Evolutionary conservation across 1,284 basidiomycete species (phyloP).

Genomic region (Porogramme epimiltina): DNA sequence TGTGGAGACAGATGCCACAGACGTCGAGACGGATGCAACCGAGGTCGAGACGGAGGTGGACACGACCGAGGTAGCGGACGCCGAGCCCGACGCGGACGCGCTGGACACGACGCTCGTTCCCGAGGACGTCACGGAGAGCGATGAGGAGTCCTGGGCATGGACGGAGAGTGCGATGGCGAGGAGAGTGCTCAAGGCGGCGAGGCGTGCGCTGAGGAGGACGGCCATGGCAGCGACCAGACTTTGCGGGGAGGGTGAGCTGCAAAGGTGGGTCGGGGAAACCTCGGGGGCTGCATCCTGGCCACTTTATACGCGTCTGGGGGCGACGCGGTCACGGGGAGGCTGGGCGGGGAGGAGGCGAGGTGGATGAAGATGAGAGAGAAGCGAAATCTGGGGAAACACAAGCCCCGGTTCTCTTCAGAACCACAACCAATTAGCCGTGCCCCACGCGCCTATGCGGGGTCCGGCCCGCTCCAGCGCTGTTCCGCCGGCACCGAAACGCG

Average conservation of each 20-base stretch:
- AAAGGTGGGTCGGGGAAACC: conserved; percentile 5
- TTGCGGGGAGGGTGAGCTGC: conserved; percentile 8
- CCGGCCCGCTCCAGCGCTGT: no score
- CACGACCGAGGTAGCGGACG: background rate
- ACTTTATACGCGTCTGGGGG: background rate
- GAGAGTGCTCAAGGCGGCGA: conserved; percentile 18
- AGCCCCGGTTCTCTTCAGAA: no score
- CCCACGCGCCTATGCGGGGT: no score
- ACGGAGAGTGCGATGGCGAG: conserved; percentile 13
- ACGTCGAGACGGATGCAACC: background rate
- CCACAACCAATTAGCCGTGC: no score
- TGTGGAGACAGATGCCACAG: background rate
- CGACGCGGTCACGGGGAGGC: no score
- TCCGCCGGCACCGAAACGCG: no score
- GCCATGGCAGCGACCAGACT: conserved; percentile 8
- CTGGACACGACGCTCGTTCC: background rate
- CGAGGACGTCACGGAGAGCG: conserved; percentile 1
- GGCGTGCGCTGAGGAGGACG: conserved; percentile 15
- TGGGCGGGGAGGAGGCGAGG: no score
- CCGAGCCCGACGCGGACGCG: background rate
- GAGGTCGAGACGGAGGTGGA: background rate
- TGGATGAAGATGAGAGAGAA: no score
- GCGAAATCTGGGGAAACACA: no score
- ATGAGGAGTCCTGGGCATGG: conserved; percentile 7
- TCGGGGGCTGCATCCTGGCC: conserved; percentile 1